These are phyloP conservation scores for Kluyveromyces sp. DNA, from an alignment of 1,139 yeast species.

Conservation along the genomic window DNA sequence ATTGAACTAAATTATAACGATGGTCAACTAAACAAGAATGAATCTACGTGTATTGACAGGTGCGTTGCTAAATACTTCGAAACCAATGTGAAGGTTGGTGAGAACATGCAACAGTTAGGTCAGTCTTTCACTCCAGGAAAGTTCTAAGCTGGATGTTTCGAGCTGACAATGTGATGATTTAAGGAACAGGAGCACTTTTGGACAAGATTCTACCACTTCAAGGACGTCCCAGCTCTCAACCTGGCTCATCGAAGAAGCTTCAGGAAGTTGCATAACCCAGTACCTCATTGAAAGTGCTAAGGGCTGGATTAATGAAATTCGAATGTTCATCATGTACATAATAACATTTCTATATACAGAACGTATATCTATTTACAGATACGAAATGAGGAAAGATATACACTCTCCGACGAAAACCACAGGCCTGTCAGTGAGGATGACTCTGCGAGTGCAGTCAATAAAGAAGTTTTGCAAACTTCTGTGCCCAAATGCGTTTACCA, in stretches of 20 bases:
- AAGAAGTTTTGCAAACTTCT: slow-evolving; percentile 1
- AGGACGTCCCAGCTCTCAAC: no score
- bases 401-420: not conserved
- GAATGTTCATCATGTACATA: slow-evolving; percentile 11
- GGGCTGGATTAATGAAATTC: not conserved
- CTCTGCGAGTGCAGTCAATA: no score
- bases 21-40: slow-evolving; percentile 75
- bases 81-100: slow-evolving; percentile 94
- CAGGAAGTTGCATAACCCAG: slow-evolving; percentile 1
- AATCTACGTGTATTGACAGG: slow-evolving; percentile 89
- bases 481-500: not conserved
- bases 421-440: slow-evolving; percentile 1
- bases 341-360: slow-evolving; percentile 8
- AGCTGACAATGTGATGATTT: slow-evolving; percentile 1
- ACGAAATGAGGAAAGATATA: not conserved
- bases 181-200: not conserved
- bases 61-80: slow-evolving; percentile 97
- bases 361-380: not conserved
- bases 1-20: slow-evolving; percentile 58
- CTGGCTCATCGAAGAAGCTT: not conserved
- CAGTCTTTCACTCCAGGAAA: slow-evolving; percentile 39
- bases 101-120: slow-evolving; percentile 73
- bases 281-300: not conserved
- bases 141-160: slow-evolving; percentile 15
- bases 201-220: not conserved